phyloP scores from a whole-genome alignment of 1,139 yeast genomes.

The Arxiozyma telluris region DNA sequence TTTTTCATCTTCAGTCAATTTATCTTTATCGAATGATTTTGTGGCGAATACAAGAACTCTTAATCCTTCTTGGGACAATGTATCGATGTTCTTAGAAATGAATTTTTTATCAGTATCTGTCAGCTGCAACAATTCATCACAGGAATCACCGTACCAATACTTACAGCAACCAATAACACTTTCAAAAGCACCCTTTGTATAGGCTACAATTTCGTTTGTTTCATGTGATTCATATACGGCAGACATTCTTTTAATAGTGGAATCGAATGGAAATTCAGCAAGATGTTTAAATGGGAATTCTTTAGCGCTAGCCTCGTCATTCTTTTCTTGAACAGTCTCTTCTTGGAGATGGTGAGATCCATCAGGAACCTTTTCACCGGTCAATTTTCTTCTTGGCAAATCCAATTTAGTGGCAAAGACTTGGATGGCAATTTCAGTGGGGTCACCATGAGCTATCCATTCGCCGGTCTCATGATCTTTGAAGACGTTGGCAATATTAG shows the following conservation, averaged over 20 bases:
- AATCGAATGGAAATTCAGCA: constrained; percentile 83
- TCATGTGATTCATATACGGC: constrained; percentile 44
- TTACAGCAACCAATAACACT: constrained; percentile 56
- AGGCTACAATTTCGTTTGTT: constrained; percentile 49
- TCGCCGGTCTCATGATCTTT: constrained; percentile 44
- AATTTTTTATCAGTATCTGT: constrained; percentile 41
- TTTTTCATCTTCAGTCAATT: constrained; percentile 32
- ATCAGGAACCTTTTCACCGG: constrained; percentile 44
- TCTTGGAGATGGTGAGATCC: not conserved
- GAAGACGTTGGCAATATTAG: constrained; percentile 73
- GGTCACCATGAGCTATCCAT: constrained; percentile 73
- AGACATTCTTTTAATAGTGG: constrained; percentile 85
- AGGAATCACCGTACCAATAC: constrained; percentile 46
- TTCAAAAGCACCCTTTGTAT: constrained; percentile 88
- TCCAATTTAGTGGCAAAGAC: constrained; percentile 41
- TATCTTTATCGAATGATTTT: constrained; percentile 32
- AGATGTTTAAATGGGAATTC: constrained; percentile 21
- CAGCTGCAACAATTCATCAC: constrained; percentile 36
- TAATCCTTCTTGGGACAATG: constrained; percentile 74
- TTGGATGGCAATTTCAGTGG: constrained; percentile 87
- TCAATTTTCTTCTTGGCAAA: constrained; percentile 58
- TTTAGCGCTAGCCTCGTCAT: constrained; percentile 5
- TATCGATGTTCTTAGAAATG: constrained; percentile 50
- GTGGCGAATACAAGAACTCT: constrained; percentile 78
- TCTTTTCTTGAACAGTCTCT: not conserved